Base-by-base conservation (phyloP, 768 basidiomycete species). In the Naganishia vishniacii region DNA sequence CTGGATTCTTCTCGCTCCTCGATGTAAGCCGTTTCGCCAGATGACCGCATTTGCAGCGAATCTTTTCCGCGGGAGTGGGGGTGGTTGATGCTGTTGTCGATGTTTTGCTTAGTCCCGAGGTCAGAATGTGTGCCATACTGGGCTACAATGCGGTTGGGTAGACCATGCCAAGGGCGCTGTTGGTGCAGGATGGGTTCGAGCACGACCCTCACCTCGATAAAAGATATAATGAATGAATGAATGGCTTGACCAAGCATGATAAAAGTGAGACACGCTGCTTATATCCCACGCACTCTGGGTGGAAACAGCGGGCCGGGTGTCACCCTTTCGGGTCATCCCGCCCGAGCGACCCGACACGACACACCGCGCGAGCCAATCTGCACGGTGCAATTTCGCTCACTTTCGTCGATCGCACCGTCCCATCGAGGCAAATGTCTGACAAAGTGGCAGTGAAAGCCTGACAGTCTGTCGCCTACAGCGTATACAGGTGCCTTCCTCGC, bases 1-100 rank as follows among this genome's bases (percentile, higher is more conserved):
- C 53, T 26, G 53, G 53, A n/a, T 56, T 56, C 53, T 40, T 56
- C 37, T 56, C 53, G 9, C 32, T 56, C 18, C 37, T 37, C 53
- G 53, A 56, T 3, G 37, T 37, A 1, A 56, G 53, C 3, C 53
- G 53, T 7, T 16, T 56, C 0, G 53, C 53, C 20, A 40, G 34
- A 56, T 56, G 32, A n/a, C 37, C 34, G 53, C 53, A 56, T 56
- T 40, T 56, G 15, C 53, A 56, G 23, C 37, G 13, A n/a, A 56
- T 29, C 32, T 56, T 56, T 34, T 40, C 23, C 18, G 53, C 32
- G 20, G 53, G 34, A 25, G 34, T 20, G 5, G 53, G 37, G 18
- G 37, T 15, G 16, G 53, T 25, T 20, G 53, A 37, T 12, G 53
- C 2, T 29, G 53, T 23, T 6, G 49, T 26, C 18, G 53, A 5